These are phyloP conservation scores for Ormosia emarginata DNA, from an alignment of 306 rosid species.

Conservation along the genomic window DNA sequence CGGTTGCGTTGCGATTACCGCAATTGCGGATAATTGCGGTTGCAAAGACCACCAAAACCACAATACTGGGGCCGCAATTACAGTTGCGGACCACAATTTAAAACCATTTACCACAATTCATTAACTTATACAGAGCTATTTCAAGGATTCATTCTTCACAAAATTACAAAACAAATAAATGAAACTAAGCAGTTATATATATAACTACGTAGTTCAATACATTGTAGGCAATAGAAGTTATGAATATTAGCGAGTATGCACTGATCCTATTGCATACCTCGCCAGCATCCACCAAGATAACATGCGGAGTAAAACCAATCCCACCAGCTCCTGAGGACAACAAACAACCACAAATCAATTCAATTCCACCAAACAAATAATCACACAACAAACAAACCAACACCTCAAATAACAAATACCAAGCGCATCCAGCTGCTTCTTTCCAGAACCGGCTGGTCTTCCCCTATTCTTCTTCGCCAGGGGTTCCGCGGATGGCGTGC, in stretches of 20 bases:
- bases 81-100: too few relatives aligned
- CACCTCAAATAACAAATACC: conserved; percentile 31
- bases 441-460: conserved; percentile 76
- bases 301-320: conserved; percentile 65
- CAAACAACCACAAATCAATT: not conserved
- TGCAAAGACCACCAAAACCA: too few relatives aligned
- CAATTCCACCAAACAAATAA: not conserved
- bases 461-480: conserved; percentile 64
- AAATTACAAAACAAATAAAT: not conserved
- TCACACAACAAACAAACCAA: not conserved
- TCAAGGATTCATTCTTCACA: not conserved
- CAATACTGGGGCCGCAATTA: too few relatives aligned
- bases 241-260: not conserved
- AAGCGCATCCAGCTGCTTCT: conserved; percentile 57
- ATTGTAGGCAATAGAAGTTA: not conserved
- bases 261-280: conserved; percentile 49
- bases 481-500: conserved; percentile 52
- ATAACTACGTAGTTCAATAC: not conserved
- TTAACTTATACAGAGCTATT: too few relatives aligned
- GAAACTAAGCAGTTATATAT: not conserved
- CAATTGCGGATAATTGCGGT: too few relatives aligned
- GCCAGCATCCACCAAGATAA: conserved; percentile 59
- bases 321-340: conserved; percentile 54
- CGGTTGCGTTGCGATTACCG: too few relatives aligned
- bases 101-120: too few relatives aligned